Base-by-base conservation (phyloP, 139 green algal genomes). In the Tetradesmus lagerheimii region DNA sequence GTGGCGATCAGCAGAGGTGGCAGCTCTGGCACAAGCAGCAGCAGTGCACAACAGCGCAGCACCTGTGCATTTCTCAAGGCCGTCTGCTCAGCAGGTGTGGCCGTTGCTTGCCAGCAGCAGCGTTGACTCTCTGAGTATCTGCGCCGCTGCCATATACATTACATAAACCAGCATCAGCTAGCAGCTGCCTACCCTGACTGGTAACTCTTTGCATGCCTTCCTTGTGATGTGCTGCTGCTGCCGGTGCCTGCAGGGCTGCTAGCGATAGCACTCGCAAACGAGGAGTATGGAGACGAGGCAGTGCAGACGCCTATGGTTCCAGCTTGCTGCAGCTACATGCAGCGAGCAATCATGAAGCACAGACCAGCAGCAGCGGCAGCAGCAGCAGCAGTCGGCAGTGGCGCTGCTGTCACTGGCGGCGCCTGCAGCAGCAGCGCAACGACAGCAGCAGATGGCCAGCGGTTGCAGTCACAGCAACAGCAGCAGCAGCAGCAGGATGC, bases 251-350 rank as follows among this genome's bases (percentile, higher is more conserved):
- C 43, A 91, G 94, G 88, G 12, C 74, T 94, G 38, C 50, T 96
- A 8, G 80, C 83, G n/a, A 89, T 94, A 5, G 82, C 90, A 2
- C 82, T 96, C 9, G 84, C 77, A 34, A 91, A 93, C 31, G 89
- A 94, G 64, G 89, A 94, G 53, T 92, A 92, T 80, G 86, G 91
- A 20, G 91, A 93, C 38, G 89, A 93, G 64, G 88, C 91, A 43
- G 92, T 95, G 39, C 89, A 89, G 23, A 92, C 88, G 0, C 86
- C 90, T 0, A 67, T 94, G 8, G 86, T 93, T 15, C 37, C 89
- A 4, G 50, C 37, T 2, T 29, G 91, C 29, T 83, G 86, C 20
- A 80, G 66, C 38, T 93, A 92, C 85, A 35, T 94, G 11, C 80
- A 82, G 25, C 8, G 20, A 14, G 80, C 88, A 15, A 67, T 84